Evolutionary conservation across 2,329 filamentous ascomycete genomes (phyloP).

Genomic region (Gnomoniopsis sp.): DNA sequence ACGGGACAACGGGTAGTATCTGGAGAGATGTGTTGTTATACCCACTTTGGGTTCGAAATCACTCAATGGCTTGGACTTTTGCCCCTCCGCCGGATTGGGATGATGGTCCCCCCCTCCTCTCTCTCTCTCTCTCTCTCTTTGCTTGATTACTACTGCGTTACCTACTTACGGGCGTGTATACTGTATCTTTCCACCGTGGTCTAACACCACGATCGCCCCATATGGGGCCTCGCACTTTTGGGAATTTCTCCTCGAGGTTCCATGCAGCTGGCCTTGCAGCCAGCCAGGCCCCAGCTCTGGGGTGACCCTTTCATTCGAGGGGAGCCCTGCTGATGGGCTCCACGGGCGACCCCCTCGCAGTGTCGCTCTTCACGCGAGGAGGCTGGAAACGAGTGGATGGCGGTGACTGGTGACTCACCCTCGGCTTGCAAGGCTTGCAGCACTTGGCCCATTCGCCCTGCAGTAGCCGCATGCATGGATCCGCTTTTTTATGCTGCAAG

Average conservation of each 20-base stretch:
- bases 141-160: too few species aligned
- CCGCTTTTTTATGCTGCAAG: conserved; percentile 12
- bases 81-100: conserved; percentile 4
- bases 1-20: neutral
- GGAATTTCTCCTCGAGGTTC: neutral
- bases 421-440: conserved; percentile 10
- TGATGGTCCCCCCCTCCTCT: neutral
- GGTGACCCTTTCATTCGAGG: conserved; percentile 15
- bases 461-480: conserved; percentile 17
- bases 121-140: neutral
- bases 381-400: conserved; percentile 20
- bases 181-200: neutral
- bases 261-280: conserved; percentile 5
- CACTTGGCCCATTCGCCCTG: conserved; percentile 5
- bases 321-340: neutral
- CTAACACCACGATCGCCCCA: neutral
- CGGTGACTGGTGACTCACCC: conserved; percentile 20
- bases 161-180: too few species aligned
- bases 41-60: conserved; percentile 19
- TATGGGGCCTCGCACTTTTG: neutral
- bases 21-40: conserved; percentile 14
- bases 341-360: neutral
- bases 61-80: conserved; percentile 10
- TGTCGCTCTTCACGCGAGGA: conserved; percentile 19
- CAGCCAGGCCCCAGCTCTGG: conserved; percentile 2